Base-by-base conservation (phyloP, 345 rosid genomes). In the Sisymbrium altissimum region DNA sequence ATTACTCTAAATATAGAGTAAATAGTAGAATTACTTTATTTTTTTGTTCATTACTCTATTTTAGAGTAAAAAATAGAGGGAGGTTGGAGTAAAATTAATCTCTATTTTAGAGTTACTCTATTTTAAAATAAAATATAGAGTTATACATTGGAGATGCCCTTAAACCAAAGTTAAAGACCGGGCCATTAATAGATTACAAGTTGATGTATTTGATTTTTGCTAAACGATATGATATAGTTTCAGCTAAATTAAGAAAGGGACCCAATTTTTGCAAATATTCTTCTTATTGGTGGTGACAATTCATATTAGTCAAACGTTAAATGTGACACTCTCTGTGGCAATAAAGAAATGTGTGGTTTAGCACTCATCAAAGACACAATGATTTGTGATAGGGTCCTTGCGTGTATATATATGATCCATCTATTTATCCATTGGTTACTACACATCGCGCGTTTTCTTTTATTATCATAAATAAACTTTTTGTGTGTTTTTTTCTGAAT, bases 221-320 rank as follows among this genome's bases (percentile, higher is more conserved):
- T 9, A 3, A 70, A n/a, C 39, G 62, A 1, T 25, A 60, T 60
- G 52, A 71, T 52, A 25, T 39, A 27, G 38, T 41, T 32, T 35
- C 21, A 32, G 43, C 38, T 11, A 54, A 50, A 55, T 60, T 11
- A 17, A 17, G 32, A 44, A 46, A 29, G n/a, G 49, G 64, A 18
- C 46, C 54, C 45, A 36, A 15, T 0, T 15, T 23, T 73, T 36
- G 15, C 12, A 59, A 39, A 29, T 57, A 74, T 49, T 66, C 38
- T 48, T 29, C 43, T 29, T 10, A 66, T 38, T 39, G 73, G 73
- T 74, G 67, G 78, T 49, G 78, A 75, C 68, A 67, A 39, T 59
- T 67, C 62, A 39, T 74, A 58, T 14, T 67, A 45, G 73, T 59
- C 73, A 59, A 59, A 49, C 46, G 29, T 3, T 9, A 33, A 67